Conservation (phyloP, 1,284 basidiomycete species). For the Fomitopsis betulina region DNA sequence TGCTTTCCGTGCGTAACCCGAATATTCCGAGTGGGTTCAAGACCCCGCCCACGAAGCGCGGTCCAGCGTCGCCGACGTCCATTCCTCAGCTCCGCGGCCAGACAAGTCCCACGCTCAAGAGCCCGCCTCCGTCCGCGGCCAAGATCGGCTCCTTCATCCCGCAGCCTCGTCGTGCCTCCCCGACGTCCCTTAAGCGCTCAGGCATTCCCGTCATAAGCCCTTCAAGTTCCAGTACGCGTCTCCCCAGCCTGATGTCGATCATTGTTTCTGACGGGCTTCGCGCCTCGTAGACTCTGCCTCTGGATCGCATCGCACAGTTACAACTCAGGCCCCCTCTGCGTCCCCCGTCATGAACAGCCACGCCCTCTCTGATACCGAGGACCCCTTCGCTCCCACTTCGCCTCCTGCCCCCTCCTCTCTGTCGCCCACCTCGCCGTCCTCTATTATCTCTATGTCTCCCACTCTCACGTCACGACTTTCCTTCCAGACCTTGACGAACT, state of each 20-base stretch:
- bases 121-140: conserved; percentile 19
- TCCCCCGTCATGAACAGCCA: conserved; percentile 17
- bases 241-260: conserved; percentile 24
- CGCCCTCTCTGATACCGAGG: conserved; percentile 5
- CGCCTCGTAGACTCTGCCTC: conserved; percentile 2
- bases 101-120: conserved; percentile 27
- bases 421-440: conserved; percentile 23
- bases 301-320: conserved; percentile 12
- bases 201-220: conserved; percentile 27
- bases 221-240: conserved; percentile 22
- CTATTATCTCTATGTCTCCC: conserved; percentile 45
- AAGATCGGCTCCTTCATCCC: conserved; percentile 46
- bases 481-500: conserved; percentile 47
- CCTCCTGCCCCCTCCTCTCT: conserved; percentile 5
- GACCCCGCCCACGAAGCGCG: conserved; percentile 46
- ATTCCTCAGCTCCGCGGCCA: conserved; percentile 41
- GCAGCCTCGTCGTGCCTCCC: conserved; percentile 36
- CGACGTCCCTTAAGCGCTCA: conserved; percentile 18
- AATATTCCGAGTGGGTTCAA: conserved; percentile 25
- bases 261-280: conserved; percentile 21
- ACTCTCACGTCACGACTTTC: conserved; percentile 45
- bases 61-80: conserved; percentile 39
- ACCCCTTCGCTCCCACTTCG: neutral
- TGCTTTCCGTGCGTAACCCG: conserved; percentile 18
- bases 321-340: conserved; percentile 17